Evolutionary conservation across 2,329 filamentous ascomycete genomes (phyloP).

Genomic region (Neopestalotiopsis sp.): DNA sequence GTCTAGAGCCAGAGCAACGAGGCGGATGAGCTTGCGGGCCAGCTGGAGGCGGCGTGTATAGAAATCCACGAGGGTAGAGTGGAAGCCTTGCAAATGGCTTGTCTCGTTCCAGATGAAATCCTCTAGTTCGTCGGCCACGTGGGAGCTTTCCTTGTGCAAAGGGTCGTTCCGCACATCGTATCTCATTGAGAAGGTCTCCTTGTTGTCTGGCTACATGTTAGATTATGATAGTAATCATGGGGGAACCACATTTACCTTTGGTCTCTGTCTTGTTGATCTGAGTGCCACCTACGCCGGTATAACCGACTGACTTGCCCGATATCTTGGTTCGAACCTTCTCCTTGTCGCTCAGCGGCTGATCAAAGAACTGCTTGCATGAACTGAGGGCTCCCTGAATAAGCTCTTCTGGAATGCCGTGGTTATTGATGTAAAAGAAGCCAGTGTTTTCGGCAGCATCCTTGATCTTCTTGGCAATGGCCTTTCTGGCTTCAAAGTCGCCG

Average conservation of each 20-base stretch:
- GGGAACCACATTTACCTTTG: slow-evolving; percentile 25
- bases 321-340: slow-evolving; percentile 35
- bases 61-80: slow-evolving; percentile 39
- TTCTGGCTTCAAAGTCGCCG: slow-evolving; percentile 39
- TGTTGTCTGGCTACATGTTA: slow-evolving; percentile 27
- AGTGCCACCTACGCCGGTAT: slow-evolving; percentile 43
- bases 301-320: slow-evolving; percentile 42
- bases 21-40: slow-evolving; percentile 41
- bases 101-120: slow-evolving; percentile 33
- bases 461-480: slow-evolving; percentile 42
- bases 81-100: slow-evolving; percentile 38
- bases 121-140: slow-evolving; percentile 19
- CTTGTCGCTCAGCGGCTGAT: slow-evolving; percentile 30
- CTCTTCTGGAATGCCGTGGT: slow-evolving; percentile 34
- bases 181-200: slow-evolving; percentile 35
- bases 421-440: slow-evolving; percentile 50
- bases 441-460: slow-evolving; percentile 34
- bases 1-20: slow-evolving; percentile 46
- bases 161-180: slow-evolving; percentile 50
- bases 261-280: slow-evolving; percentile 33
- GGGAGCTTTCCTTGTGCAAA: slow-evolving; percentile 14
- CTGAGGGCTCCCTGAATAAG: slow-evolving; percentile 36
- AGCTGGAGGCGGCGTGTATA: slow-evolving; percentile 40
- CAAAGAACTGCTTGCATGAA: slow-evolving; percentile 28
- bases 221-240: too few relatives aligned